Conservation (phyloP, 2,329 filamentous ascomycete species). For the Scolecobasidium constrictum region DNA sequence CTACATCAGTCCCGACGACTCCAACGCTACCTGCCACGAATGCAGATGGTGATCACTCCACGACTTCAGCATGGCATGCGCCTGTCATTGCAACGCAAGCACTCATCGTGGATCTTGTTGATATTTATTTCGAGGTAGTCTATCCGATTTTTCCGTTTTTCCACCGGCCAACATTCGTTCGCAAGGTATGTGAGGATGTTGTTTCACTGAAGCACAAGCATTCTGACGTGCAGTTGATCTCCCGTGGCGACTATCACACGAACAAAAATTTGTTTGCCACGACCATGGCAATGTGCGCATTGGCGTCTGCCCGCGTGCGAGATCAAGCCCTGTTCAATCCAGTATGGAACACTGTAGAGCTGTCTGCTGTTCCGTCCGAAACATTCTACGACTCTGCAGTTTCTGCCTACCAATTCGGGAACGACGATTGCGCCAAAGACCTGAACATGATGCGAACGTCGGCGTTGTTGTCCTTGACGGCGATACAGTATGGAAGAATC, state of each 20-base stretch:
- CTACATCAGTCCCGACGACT: neutral
- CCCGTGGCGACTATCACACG: neutral
- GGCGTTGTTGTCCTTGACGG: constrained; percentile 2
- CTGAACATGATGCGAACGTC: constrained; percentile 2
- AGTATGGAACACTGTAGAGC: neutral
- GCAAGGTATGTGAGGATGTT: too few relatives aligned
- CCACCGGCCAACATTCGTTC: neutral
- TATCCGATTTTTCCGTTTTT: constrained; percentile 3
- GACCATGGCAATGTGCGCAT: neutral
- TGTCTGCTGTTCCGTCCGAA: neutral
- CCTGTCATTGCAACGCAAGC: neutral
- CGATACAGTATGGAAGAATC: constrained; percentile 1
- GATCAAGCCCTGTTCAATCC: neutral
- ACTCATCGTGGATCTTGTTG: neutral
- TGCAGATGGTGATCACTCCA: too few relatives aligned
- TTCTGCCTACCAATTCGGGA: neutral
- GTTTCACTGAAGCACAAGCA: too few relatives aligned
- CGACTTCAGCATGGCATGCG: neutral
- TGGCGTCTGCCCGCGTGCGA: neutral
- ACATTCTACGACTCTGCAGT: neutral
- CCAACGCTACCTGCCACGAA: neutral
- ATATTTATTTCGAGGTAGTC: neutral
- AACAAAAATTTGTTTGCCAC: neutral
- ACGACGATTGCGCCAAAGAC: neutral
- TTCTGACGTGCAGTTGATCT: too few relatives aligned